phyloP scores from a whole-genome alignment of 306 rosid species.

The Prunus mume region DNA sequence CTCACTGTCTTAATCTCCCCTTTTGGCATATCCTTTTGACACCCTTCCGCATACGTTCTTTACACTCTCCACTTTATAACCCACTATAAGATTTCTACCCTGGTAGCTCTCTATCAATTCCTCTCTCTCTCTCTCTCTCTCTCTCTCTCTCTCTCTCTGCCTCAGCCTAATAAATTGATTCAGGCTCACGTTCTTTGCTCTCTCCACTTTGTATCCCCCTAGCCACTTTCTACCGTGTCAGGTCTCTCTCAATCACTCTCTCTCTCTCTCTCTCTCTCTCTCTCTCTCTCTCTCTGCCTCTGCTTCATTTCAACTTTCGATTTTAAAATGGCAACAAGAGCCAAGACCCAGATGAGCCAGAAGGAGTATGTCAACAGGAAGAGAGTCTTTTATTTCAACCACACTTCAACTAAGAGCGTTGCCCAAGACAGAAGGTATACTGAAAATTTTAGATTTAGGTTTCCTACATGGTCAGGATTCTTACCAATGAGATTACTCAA shows the following conservation, averaged over 20 bases:
- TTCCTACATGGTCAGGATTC: slow-evolving; percentile 30
- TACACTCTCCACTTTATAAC: slow-evolving; percentile 6
- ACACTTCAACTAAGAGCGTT: slow-evolving; percentile 22
- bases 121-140: slow-evolving; percentile 11
- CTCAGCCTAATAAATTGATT: too few species aligned
- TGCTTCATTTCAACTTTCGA: background rate
- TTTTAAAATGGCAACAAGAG: slow-evolving; percentile 20
- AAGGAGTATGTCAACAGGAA: slow-evolving; percentile 12
- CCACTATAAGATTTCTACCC: slow-evolving; percentile 1
- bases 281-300: background rate
- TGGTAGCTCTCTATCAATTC: slow-evolving; percentile 26
- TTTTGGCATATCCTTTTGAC: slow-evolving; percentile 18
- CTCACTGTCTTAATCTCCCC: slow-evolving; percentile 44
- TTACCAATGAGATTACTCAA: slow-evolving; percentile 50
- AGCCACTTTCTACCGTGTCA: too few species aligned
- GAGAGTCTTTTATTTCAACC: slow-evolving; percentile 25
- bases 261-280: slow-evolving; percentile 9
- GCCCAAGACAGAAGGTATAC: slow-evolving; percentile 14
- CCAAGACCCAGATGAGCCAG: slow-evolving; percentile 10
- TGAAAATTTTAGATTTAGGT: slow-evolving; percentile 28
- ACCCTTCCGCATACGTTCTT: slow-evolving; percentile 9
- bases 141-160: background rate
- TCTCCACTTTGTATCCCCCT: too few species aligned
- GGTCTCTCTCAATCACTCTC: too few species aligned
- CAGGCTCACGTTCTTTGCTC: too few species aligned